Conservation (phyloP, 106 monocot species). For the Dactylorhiza incarnata region DNA sequence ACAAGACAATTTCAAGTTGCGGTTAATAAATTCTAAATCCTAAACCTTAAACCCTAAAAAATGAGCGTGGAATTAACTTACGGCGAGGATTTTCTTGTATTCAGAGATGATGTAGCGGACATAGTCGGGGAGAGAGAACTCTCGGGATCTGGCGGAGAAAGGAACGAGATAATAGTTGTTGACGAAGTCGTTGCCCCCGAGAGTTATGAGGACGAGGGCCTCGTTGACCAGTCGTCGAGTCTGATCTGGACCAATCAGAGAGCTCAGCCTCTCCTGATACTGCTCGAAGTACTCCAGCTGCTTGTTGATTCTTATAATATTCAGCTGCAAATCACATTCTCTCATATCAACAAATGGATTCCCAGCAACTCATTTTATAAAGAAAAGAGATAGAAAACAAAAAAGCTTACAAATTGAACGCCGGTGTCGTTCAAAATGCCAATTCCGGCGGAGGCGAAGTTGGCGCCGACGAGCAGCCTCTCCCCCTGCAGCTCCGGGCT, state of each 20-base stretch:
- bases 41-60: too few relatives aligned
- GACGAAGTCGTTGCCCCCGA: slow-evolving; percentile 96
- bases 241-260: slow-evolving; percentile 41
- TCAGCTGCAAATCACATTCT: slow-evolving; percentile 23
- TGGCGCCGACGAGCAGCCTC: slow-evolving; percentile 27
- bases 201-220: slow-evolving; percentile 65
- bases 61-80: too few relatives aligned
- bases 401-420: slow-evolving; percentile 29
- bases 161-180: slow-evolving; percentile 94
- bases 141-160: slow-evolving; percentile 57
- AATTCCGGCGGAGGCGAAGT: slow-evolving; percentile 42
- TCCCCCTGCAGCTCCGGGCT: slow-evolving; percentile 19
- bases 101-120: slow-evolving; percentile 57
- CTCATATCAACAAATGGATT: not conserved
- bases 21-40: too few relatives aligned
- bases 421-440: slow-evolving; percentile 47
- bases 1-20: too few relatives aligned
- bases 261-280: slow-evolving; percentile 47
- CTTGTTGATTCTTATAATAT: slow-evolving; percentile 62
- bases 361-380: too few relatives aligned
- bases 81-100: slow-evolving; percentile 86
- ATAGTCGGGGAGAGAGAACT: slow-evolving; percentile 77
- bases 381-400: not conserved
- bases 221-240: slow-evolving; percentile 38
- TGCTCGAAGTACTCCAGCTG: slow-evolving; percentile 62